A percentile compares a stretch with the other conserved stretches of the same genome.
Evolutionary conservation across 2,329 filamentous ascomycete species (phyloP).

Genomic region (Botrytis porri): DNA sequence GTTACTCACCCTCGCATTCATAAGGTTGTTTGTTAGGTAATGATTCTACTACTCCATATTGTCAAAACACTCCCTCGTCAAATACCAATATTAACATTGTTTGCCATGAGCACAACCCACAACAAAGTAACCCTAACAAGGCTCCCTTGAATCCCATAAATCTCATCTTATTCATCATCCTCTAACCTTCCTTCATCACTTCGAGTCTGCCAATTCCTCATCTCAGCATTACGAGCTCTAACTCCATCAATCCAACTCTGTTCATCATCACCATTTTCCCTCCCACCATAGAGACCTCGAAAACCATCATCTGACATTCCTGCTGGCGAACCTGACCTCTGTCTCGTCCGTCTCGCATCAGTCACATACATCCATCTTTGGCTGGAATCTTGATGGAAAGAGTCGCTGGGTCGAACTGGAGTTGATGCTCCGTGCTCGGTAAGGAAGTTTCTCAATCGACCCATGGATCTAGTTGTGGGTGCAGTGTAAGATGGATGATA

Average conservation of each 20-base stretch:
- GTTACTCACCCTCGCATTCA: neutral
- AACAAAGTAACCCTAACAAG: neutral
- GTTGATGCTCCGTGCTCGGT: neutral
- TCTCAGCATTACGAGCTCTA: slow-evolving; percentile 38
- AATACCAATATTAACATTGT: neutral
- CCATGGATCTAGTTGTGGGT: slow-evolving; percentile 35
- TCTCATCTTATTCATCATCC: slow-evolving; percentile 31
- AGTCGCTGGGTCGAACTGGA: neutral
- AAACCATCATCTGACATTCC: slow-evolving; percentile 46
- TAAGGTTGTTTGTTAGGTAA: neutral
- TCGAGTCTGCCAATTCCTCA: slow-evolving; percentile 16
- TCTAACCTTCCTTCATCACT: slow-evolving; percentile 30
- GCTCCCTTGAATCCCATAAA: neutral
- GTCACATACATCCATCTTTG: slow-evolving; percentile 5
- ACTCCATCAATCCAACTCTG: slow-evolving; percentile 37
- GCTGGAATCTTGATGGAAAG: neutral
- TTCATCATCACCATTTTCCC: slow-evolving; percentile 48
- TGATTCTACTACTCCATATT: neutral
- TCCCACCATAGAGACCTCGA: slow-evolving; percentile 47
- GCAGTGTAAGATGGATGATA: slow-evolving; percentile 46
- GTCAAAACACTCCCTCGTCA: neutral
- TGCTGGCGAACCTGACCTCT: slow-evolving; percentile 36
- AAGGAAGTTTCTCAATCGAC: slow-evolving; percentile 10
- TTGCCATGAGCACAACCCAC: neutral
- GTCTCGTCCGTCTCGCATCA: neutral